Base-by-base conservation (phyloP, 768 basidiomycete genomes). In the Sporobolomyces pararoseus region DNA sequence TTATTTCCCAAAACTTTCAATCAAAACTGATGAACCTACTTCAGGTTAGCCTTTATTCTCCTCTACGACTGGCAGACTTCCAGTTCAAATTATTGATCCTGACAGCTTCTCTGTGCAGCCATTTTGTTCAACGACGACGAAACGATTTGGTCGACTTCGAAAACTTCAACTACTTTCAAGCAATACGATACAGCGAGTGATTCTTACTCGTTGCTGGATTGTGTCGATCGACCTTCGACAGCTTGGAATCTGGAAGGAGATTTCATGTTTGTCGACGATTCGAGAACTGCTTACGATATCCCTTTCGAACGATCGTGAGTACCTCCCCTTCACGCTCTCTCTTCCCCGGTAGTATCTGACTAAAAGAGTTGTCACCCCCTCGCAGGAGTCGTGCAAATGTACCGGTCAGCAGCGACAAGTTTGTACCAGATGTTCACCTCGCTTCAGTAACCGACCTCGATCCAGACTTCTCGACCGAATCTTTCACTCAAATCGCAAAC, bases 61-160 rank as follows among this genome's bases (percentile, higher is more conserved):
- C 14, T 31, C n/a, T n/a, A n/a, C n/a, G n/a, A n/a, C n/a, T n/a
- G n/a, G n/a, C n/a, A n/a, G n/a, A n/a, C n/a, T n/a, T n/a, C n/a
- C n/a, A n/a, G n/a, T n/a, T n/a, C n/a, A n/a, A n/a, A n/a, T n/a
- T n/a, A n/a, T n/a, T n/a, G n/a, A n/a, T n/a, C n/a, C n/a, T n/a
- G n/a, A n/a, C n/a, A n/a, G n/a, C n/a, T n/a, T n/a, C n/a, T n/a
- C 25, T 13, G 21, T 10, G 21, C 65, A 70, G 72, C 68, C 3
- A 53, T 74, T 31, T 47, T 70, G 7, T 74, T 55, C 59, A 74
- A 74, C 44, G 72, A 74, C 58, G 63, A 74, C 39, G 72, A 70
- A 32, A 74, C 68, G 27, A 54, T 74, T 29, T 74, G 72, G 72
- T 19, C 68, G 0, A 49, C 66, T 3, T 70, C 68, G 10, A 70